Evolutionary conservation across 805 yeast species (phyloP).

Genomic region (Soucietia sequanensis): DNA sequence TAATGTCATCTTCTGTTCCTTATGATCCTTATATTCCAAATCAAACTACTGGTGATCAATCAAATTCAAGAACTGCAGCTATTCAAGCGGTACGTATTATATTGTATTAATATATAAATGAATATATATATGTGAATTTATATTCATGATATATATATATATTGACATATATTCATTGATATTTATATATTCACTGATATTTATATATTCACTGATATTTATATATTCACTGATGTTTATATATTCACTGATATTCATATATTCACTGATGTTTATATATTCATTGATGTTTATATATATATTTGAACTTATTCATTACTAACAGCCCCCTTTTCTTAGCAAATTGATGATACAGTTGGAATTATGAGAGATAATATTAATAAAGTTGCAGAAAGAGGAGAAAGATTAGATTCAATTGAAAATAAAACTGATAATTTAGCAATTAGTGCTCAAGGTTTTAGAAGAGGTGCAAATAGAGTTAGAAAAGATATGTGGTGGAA

Average conservation of each 20-base stretch:
- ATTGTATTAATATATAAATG: too few species aligned
- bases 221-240: too few species aligned
- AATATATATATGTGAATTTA: too few species aligned
- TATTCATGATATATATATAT: too few species aligned
- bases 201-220: too few species aligned
- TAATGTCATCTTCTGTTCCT: slow-evolving; percentile 76
- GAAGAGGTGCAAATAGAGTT: slow-evolving; percentile 94
- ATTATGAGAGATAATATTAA: slow-evolving; percentile 97
- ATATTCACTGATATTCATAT: too few species aligned
- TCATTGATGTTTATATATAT: too few species aligned
- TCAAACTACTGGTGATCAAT: slow-evolving; percentile 50
- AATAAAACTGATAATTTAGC: slow-evolving; percentile 92
- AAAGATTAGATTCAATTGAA: slow-evolving; percentile 86
- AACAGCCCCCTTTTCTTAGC: slow-evolving; percentile 47
- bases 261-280: too few species aligned
- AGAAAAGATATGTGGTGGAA: slow-evolving; percentile 99
- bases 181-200: too few species aligned
- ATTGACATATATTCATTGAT: too few species aligned
- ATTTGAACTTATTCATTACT: slow-evolving; percentile 27
- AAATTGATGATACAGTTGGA: slow-evolving; percentile 94
- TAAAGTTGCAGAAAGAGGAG: slow-evolving; percentile 93
- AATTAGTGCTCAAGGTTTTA: slow-evolving; percentile 89
- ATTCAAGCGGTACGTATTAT: slow-evolving; percentile 79
- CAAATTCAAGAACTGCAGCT: slow-evolving; percentile 68
- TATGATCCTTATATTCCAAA: slow-evolving; percentile 84